Evolutionary conservation across 352 stramenopile species (phyloP), one percentile per base, ranked within the genome.

Genomic region (Thalassiosira pacifica): DNA sequence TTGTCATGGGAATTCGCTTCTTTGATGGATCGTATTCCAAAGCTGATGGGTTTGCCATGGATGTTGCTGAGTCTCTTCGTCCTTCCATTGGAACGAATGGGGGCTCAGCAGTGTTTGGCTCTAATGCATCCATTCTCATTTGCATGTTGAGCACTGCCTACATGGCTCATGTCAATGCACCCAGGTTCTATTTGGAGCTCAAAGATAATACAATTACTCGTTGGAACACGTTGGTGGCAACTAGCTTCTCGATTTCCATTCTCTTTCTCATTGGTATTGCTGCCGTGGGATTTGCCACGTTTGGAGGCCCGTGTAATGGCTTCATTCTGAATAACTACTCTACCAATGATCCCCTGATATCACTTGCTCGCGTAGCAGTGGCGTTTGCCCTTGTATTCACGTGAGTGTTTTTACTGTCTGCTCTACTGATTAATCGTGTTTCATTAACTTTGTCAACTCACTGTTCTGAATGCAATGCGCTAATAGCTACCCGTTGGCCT

Each of bases 251-350:
- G 31, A 88, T 94, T 87, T 89, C 80, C n/a, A 94, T 94, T 76
- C 53, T 91, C 19, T 83, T 95, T n/a, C 93, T 93, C 57, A 84
- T 88, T 60, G 89, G 84, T 53, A 90, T 95, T 73, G 88, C 90
- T 26, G 84, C 83, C 22, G 80, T 95, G 63, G 90, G 92, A 63
- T 96, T 95, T 66, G 59, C 88, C 9, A 96, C 93, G 1, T 96
- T 96, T 89, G 93, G 93, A 83, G 80, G 69, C 55, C 67, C 70
- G 0, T 89, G 82, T 71, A 77, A 88, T 59, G 92, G 91, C 34
- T 84, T 96, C 27, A 91, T 96, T 52, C 82, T 96, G 52, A 97
- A 97, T 83, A 97, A 97, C 76, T 97, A 97, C 77, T 92, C 93
- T 1, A 90, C 76, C 16, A 94, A 90, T 26, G 95, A 97, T 90